Base-by-base conservation (phyloP, 2,329 filamentous ascomycete species). In the Fusarium subglutinans region DNA sequence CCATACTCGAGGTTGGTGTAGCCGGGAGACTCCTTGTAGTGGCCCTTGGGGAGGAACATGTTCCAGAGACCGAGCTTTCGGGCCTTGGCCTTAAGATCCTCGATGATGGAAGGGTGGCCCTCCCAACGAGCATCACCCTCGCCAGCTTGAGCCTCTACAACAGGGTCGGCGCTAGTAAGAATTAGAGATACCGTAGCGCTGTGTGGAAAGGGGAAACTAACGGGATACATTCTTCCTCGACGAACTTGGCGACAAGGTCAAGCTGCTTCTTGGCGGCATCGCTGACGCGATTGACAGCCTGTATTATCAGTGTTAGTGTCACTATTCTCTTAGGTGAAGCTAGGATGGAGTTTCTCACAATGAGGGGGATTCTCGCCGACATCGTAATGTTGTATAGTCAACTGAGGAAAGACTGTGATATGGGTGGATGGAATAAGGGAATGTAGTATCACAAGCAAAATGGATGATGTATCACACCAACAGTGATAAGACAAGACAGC, bases 1-100 rank as follows among this genome's bases (percentile, higher is more conserved):
- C 95, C 96, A 81, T 99, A 99, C 85, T 99, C 96, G 72, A 99
- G 87, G 84, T 98, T 99, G 69, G 91, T 94, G 86, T 94, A 98
- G 40, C 96, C 96, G 30, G 96, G 95, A 3, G 95, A 97, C 86
- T 98, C 94, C 83, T 93, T 94, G 88, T 98, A 98, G 85, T 98
- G 95, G 78, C 92, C 95, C 86, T 93, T 96, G 74, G 96, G 94
- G 77, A 99, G 85, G 87, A 99, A 99, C 92, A 99, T 93, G 85
- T 99, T 99, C 96, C 96, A 99, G 51, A 99, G 87, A 3, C 96
- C 96, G 33, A 98, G 89, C 77, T 92, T 88, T 80, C 88, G 90
- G 50, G 96, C 96, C 83, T 95, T 93, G 74, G 85, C 86, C 89
- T 98, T 98, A 78, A 99, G 89, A 63, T 96, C 92, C 77, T 99